phyloP scores from a whole-genome alignment of 2,329 filamentous ascomycete species.

The Colletotrichum tropicicola region DNA sequence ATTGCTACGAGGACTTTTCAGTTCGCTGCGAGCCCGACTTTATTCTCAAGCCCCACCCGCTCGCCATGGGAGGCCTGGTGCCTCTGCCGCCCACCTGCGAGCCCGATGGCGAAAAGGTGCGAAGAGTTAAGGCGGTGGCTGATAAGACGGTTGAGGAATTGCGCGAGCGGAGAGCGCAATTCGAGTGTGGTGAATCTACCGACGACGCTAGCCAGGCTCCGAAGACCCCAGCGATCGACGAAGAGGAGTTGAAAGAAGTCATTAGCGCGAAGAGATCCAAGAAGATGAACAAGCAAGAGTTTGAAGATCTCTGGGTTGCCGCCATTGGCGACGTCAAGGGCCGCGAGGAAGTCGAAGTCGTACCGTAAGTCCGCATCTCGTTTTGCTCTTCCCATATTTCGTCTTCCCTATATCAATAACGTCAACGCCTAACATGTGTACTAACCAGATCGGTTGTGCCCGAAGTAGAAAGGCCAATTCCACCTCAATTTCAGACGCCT shows the following conservation, averaged over 20 bases:
- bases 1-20: slow-evolving; percentile 81
- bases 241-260: slow-evolving; percentile 79
- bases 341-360: slow-evolving; percentile 67
- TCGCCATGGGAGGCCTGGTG: slow-evolving; percentile 81
- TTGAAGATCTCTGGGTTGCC: slow-evolving; percentile 85
- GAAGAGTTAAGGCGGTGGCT: slow-evolving; percentile 86
- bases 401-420: neutral
- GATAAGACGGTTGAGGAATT: slow-evolving; percentile 89
- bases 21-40: slow-evolving; percentile 89
- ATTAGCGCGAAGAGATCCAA: slow-evolving; percentile 81
- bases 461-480: slow-evolving; percentile 76
- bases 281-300: slow-evolving; percentile 86
- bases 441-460: slow-evolving; percentile 87
- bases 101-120: slow-evolving; percentile 91
- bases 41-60: slow-evolving; percentile 82
- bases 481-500: slow-evolving; percentile 67
- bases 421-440: slow-evolving; percentile 56
- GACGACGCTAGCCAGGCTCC: slow-evolving; percentile 68
- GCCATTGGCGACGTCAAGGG: slow-evolving; percentile 77
- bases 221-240: slow-evolving; percentile 67
- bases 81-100: slow-evolving; percentile 93
- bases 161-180: slow-evolving; percentile 85
- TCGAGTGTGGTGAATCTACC: slow-evolving; percentile 82
- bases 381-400: slow-evolving; percentile 8
- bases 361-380: slow-evolving; percentile 60